Evolutionary conservation across 805 yeast species (phyloP), one percentile per base, ranked within the genome.

Genomic region (Wickerhamomyces chambardii): DNA sequence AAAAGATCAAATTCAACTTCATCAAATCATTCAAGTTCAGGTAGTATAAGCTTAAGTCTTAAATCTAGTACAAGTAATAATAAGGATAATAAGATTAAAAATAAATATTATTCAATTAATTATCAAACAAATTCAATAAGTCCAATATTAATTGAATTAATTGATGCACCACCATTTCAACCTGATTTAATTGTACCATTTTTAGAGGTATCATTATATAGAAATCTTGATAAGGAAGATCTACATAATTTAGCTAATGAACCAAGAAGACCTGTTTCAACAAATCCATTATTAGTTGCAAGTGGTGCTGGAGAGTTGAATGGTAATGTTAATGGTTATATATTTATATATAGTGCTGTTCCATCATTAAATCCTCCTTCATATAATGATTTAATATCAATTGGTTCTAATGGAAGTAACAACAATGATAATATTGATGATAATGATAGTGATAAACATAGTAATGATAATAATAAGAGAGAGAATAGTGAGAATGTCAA

Each of bases 261-360:
- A 42, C 83, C 83, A 8, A 50, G 82, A 33, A 60, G 63, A 39
- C 77, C 78, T 4, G 82, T 75, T 0, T 66, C 73, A 11, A 78
- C 85, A 6, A 76, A 75, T 35, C 83, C 89, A 3, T 53, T 83
- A 36, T 53, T 83, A 11, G 84, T 79, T 4, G 90, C 86, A 5
- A 76, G 85, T 28, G 92, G 92, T 2, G 84, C 87, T 5, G 72
- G 84, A 30, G 90, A 81, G 40, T 55, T 83, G 45, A 81, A 83
- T 50, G 89, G 87, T 5, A 65, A 73, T 24, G 69, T 83, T n/a
- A 81, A 80, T 50, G 90, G 89, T 1, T 83, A 83, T 51, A 62
- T 80, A 30, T 64, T 80, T 27, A 75, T 78, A 32, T 83, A 81
- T 53, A 70, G 78, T 36, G 78, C 84, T 3, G 71, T 82, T 3